These are phyloP conservation scores for Oxyria digyna DNA, from an alignment of 148 eudicot species.

Conservation along the genomic window DNA sequence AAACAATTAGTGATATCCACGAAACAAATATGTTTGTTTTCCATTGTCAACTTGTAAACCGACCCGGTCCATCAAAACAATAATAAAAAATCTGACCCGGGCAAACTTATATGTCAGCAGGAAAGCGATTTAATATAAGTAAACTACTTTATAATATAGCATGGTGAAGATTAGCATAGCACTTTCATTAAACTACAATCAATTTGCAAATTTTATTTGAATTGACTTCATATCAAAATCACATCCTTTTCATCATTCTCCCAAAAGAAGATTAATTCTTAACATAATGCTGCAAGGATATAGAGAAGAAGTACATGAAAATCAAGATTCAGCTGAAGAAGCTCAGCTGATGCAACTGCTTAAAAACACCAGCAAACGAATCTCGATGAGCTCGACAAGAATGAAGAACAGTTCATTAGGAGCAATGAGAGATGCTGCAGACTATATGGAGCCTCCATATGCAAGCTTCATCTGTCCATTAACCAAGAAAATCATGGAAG, in stretches of 20 bases:
- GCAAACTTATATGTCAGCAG: not conserved
- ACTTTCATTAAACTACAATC: too few relatives aligned
- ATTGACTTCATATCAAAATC: not conserved
- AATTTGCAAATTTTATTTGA: not conserved
- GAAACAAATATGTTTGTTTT: not conserved
- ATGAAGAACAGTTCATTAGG: not conserved
- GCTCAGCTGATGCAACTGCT: not conserved
- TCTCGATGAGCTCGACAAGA: not conserved
- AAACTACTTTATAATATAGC: too few relatives aligned
- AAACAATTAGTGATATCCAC: not conserved
- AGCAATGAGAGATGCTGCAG: not conserved
- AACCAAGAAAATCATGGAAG: slow-evolving; percentile 8
- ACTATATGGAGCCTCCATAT: not conserved
- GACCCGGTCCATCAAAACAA: not conserved
- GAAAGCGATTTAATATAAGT: not conserved
- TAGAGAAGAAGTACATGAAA: not conserved
- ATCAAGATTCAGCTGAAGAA: not conserved
- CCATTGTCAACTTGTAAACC: not conserved
- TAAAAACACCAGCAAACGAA: not conserved
- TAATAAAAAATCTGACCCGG: not conserved
- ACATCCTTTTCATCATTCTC: not conserved
- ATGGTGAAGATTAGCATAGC: too few relatives aligned
- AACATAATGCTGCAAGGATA: not conserved
- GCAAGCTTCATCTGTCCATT: slow-evolving; percentile 8
- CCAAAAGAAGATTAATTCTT: not conserved